Evolutionary conservation across 1,284 basidiomycete genomes (phyloP).

Genomic region (Moesziomyces sp.): DNA sequence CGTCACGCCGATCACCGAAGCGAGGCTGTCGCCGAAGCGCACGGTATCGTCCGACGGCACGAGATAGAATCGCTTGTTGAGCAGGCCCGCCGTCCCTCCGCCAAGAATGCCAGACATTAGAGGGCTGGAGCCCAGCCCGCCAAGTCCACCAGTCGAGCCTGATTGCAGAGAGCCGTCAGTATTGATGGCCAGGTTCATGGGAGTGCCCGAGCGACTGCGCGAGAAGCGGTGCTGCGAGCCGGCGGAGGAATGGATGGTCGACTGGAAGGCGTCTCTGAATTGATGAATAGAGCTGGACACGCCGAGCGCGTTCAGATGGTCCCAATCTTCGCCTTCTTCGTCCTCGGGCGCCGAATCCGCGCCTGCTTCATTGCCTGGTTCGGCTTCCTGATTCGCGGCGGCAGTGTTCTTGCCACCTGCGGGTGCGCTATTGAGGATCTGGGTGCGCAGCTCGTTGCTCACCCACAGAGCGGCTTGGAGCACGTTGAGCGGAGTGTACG

Average conservation of each 20-base stretch:
- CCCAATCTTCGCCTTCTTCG: slow-evolving; percentile 10
- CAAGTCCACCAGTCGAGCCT: slow-evolving; percentile 19
- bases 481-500: slow-evolving; percentile 48
- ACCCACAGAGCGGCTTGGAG: slow-evolving; percentile 60
- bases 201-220: slow-evolving; percentile 26
- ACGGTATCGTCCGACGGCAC: slow-evolving; percentile 80
- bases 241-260: slow-evolving; percentile 4
- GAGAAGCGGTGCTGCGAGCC: slow-evolving; percentile 20
- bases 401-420: slow-evolving; percentile 3
- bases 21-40: slow-evolving; percentile 79
- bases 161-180: slow-evolving; percentile 12
- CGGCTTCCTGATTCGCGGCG: slow-evolving; percentile 16
- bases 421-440: slow-evolving; percentile 29
- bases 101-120: slow-evolving; percentile 33
- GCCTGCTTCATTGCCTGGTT: slow-evolving; percentile 11
- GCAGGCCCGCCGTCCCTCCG: slow-evolving; percentile 30
- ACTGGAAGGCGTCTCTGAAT: slow-evolving; percentile 43
- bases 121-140: slow-evolving; percentile 43
- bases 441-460: slow-evolving; percentile 53
- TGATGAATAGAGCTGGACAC: slow-evolving; percentile 49
- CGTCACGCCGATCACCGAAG: slow-evolving; percentile 63
- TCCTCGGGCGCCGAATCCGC: slow-evolving; percentile 4
- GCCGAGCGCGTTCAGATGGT: slow-evolving; percentile 45
- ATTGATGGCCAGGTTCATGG: slow-evolving; percentile 8
- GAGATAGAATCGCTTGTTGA: slow-evolving; percentile 73